Evolutionary conservation across 2,329 filamentous ascomycete species (phyloP).

Genomic region (Pyricularia pennisetigena): DNA sequence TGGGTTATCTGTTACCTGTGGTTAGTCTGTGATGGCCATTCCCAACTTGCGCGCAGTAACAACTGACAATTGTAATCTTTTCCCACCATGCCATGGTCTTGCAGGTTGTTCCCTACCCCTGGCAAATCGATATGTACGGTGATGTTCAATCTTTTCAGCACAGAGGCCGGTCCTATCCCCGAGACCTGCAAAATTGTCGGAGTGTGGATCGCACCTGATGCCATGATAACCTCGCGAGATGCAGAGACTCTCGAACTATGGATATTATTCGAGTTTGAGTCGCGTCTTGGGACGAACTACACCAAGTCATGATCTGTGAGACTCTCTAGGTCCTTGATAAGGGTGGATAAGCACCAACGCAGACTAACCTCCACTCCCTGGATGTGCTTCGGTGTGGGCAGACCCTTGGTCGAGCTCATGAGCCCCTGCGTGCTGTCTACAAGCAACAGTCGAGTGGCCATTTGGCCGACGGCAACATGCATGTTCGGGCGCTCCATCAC

Average conservation of each 20-base stretch:
- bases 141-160: conserved; percentile 37
- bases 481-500: not conserved
- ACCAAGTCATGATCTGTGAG: not conserved
- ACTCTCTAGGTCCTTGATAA: not conserved
- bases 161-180: conserved; percentile 39
- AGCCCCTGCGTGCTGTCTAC: not conserved
- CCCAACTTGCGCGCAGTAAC: not conserved
- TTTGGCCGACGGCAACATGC: not conserved
- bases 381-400: not conserved
- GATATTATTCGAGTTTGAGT: conserved; percentile 15
- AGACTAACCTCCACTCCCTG: not conserved
- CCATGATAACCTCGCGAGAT: conserved; percentile 9
- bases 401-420: not conserved
- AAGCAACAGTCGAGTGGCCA: not conserved
- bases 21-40: not conserved
- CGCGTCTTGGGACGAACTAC: conserved; percentile 7
- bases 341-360: not conserved
- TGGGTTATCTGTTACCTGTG: not conserved
- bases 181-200: conserved; percentile 16
- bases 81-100: conserved; percentile 12
- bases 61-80: not conserved
- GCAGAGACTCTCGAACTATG: conserved; percentile 17
- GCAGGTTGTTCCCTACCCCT: conserved; percentile 46
- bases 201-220: conserved; percentile 6
- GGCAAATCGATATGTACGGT: conserved; percentile 40